Conservation (phyloP, 2,329 filamentous ascomycete species). For the Diplocarpon mali region DNA sequence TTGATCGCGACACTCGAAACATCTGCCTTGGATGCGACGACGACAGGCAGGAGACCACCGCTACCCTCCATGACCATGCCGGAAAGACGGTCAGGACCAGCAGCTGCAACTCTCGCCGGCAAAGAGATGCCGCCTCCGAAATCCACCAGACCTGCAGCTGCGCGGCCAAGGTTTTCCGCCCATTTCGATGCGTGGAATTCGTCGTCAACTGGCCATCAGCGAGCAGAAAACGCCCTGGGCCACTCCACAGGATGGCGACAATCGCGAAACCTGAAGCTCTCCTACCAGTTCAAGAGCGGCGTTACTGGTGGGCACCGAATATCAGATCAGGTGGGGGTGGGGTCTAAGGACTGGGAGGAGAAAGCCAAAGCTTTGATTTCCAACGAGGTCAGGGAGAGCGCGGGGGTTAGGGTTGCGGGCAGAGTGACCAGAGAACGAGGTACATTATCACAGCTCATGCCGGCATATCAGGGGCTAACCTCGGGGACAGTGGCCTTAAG, state of each 20-base stretch:
- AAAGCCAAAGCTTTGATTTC: constrained; percentile 34
- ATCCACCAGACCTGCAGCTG: constrained; percentile 14
- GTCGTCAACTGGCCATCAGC: constrained; percentile 67
- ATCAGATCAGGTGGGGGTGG: constrained; percentile 54
- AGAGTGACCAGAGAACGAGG: constrained; percentile 36
- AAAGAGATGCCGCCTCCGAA: constrained; percentile 19
- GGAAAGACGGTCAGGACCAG: no score
- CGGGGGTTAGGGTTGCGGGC: constrained; percentile 36
- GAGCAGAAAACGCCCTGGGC: constrained; percentile 54
- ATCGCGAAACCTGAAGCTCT: constrained; percentile 57
- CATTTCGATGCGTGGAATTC: constrained; percentile 62
- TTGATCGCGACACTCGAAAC: no score
- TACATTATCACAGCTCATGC: background rate
- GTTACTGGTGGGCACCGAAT: constrained; percentile 47
- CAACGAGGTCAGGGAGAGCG: constrained; percentile 28
- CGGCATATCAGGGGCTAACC: background rate
- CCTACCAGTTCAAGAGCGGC: constrained; percentile 53
- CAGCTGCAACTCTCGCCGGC: no score
- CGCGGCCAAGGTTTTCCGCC: constrained; percentile 31
- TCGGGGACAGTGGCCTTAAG: constrained; percentile 25
- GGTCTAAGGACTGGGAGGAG: constrained; percentile 44
- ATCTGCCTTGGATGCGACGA: no score
- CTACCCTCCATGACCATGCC: no score
- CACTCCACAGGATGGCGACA: constrained; percentile 59
- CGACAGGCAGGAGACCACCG: no score